A percentile compares a stretch with the other conserved stretches of the same genome.
Evolutionary conservation across 202 grass and related monocot species (phyloP).

Genomic region (Elaeis oleifera): DNA sequence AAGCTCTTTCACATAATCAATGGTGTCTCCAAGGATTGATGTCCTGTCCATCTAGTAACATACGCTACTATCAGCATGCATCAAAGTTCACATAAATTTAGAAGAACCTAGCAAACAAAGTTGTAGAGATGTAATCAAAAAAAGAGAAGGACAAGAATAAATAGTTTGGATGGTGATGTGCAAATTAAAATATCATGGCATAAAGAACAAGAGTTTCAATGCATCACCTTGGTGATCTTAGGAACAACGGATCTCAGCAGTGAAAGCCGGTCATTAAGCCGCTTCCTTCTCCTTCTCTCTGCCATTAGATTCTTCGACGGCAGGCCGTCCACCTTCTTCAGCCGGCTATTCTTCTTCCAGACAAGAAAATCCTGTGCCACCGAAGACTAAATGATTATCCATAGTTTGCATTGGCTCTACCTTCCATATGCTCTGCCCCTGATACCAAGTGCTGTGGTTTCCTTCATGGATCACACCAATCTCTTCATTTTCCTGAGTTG

Average conservation of each 20-base stretch:
- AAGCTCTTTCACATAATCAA: conserved; percentile 87
- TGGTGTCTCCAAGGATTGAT: conserved; percentile 85
- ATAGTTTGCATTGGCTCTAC: conserved; percentile 10
- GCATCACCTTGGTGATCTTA: conserved; percentile 79
- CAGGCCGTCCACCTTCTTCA: conserved; percentile 33
- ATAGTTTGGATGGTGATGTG: too few relatives aligned
- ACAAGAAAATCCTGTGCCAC: conserved; percentile 11
- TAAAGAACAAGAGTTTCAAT: neutral
- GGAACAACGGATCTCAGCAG: conserved; percentile 93
- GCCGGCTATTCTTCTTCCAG: conserved; percentile 8
- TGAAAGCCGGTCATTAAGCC: conserved; percentile 92
- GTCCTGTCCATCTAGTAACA: conserved; percentile 72
- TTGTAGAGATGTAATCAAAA: too few relatives aligned
- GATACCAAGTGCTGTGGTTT: too few relatives aligned
- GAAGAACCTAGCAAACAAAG: too few relatives aligned
- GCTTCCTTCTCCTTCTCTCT: conserved; percentile 72
- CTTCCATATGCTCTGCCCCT: neutral
- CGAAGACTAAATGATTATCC: conserved; percentile 17
- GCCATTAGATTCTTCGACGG: conserved; percentile 97
- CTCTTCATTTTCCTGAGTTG: too few relatives aligned
- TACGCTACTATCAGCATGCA: too few relatives aligned
- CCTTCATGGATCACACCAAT: too few relatives aligned
- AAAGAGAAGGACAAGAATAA: too few relatives aligned
- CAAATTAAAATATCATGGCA: too few relatives aligned
- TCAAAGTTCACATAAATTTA: too few relatives aligned